These are phyloP conservation scores for Septoria petroselini DNA, from an alignment of 2,329 filamentous ascomycete genomes.

Conservation along the genomic window DNA sequence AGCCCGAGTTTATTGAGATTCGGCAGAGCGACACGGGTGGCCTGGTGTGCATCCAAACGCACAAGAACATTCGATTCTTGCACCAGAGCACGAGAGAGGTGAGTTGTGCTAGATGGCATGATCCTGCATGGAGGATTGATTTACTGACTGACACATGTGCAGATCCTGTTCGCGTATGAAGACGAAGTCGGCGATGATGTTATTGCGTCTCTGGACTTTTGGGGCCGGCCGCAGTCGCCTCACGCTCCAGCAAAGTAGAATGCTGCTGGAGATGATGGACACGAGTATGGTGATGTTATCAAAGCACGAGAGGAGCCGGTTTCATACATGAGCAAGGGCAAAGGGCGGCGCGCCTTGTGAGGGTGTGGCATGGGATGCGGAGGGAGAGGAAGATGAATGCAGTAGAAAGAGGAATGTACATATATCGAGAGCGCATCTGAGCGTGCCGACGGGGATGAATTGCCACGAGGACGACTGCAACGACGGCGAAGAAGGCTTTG, in stretches of 20 bases:
- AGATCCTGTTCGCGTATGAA: constrained; percentile 98
- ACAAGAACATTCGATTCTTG: constrained; percentile 95
- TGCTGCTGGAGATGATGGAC: not conserved
- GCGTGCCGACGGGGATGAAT: too few relatives aligned
- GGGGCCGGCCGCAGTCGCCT: constrained; percentile 51
- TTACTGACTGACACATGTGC: constrained; percentile 12
- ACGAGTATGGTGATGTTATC: not conserved
- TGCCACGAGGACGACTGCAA: too few relatives aligned
- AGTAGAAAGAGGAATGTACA: too few relatives aligned
- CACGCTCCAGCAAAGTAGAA: constrained; percentile 21
- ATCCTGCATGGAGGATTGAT: too few relatives aligned
- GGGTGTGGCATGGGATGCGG: too few relatives aligned
- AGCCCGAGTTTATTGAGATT: constrained; percentile 96
- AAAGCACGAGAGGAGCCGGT: not conserved
- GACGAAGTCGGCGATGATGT: constrained; percentile 92
- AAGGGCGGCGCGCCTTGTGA: not conserved
- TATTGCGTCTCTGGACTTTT: constrained; percentile 94
- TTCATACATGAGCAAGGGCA: not conserved
- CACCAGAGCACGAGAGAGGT: constrained; percentile 94
- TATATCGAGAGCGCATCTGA: too few relatives aligned
- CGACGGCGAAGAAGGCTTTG: too few relatives aligned
- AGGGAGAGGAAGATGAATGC: too few relatives aligned
- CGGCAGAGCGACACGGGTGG: constrained; percentile 91
- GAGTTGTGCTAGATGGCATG: constrained; percentile 40
- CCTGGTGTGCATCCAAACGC: constrained; percentile 88